phyloP scores from a whole-genome alignment of 1,284 basidiomycete species.

The Ustilago cynodontis region DNA sequence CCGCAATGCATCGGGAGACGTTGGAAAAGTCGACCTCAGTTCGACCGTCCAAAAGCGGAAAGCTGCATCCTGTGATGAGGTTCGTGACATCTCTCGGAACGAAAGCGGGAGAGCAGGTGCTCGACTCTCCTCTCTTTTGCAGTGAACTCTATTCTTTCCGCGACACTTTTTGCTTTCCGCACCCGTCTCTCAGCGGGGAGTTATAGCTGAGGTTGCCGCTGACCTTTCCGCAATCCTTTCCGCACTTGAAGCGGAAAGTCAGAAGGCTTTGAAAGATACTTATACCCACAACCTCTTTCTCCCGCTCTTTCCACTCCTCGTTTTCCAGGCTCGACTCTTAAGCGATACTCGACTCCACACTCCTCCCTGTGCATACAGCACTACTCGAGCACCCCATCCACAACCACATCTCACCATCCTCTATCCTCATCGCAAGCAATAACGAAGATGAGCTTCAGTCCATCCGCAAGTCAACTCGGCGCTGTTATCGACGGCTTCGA shows the following conservation, averaged over 20 bases:
- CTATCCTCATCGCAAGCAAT: background rate
- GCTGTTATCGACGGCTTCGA: background rate
- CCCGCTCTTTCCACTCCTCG: conserved; percentile 1
- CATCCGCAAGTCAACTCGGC: background rate
- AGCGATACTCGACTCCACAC: background rate
- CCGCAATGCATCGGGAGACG: background rate
- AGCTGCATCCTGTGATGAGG: background rate
- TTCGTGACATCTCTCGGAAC: background rate
- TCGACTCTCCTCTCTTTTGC: background rate
- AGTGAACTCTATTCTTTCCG: conserved; percentile 2
- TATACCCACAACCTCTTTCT: conserved; percentile 16
- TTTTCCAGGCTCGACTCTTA: conserved; percentile 15
- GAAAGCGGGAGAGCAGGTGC: background rate
- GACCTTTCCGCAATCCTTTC: conserved; percentile 14
- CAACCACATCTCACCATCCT: background rate
- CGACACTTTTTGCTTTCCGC: background rate
- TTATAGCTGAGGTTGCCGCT: background rate
- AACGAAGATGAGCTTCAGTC: background rate
- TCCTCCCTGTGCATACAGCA: background rate
- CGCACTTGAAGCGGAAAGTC: conserved; percentile 2
- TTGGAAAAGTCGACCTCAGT: background rate
- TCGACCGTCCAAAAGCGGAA: background rate
- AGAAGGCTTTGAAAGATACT: conserved; percentile 21
- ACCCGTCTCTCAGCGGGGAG: background rate
- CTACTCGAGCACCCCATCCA: background rate